These are phyloP conservation scores for Quercus bicolor DNA, from an alignment of 306 rosid species.

Conservation along the genomic window DNA sequence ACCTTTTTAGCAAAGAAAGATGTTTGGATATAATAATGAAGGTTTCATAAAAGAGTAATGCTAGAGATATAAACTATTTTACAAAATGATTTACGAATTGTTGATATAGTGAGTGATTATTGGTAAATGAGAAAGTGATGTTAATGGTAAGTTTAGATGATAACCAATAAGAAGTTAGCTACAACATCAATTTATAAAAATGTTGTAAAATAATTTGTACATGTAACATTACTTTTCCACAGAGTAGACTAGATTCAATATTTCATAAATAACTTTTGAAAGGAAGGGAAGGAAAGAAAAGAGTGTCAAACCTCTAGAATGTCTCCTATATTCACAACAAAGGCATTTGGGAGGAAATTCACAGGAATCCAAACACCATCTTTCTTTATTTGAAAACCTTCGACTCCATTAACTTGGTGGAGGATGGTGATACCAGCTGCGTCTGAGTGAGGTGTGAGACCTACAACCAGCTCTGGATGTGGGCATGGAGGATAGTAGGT, in stretches of 20 bases:
- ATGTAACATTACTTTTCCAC: neutral
- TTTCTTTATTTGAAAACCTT: constrained; percentile 41
- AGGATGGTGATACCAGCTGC: constrained; percentile 37
- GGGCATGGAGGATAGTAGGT: constrained; percentile 51
- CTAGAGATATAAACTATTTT: no score
- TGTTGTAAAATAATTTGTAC: no score
- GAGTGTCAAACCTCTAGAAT: constrained; percentile 25
- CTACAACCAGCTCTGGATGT: constrained; percentile 40
- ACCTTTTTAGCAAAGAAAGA: neutral
- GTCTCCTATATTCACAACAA: constrained; percentile 45
- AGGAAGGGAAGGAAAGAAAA: neutral
- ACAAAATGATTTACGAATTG: no score
- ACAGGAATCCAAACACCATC: constrained; percentile 50
- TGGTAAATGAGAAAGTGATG: no score
- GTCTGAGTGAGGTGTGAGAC: constrained; percentile 45
- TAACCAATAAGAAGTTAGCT: no score
- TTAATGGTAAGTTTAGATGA: no score
- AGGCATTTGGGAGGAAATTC: constrained; percentile 18
- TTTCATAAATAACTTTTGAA: neutral
- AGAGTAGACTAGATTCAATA: neutral
- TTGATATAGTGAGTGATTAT: no score
- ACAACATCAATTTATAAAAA: no score
- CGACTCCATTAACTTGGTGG: constrained; percentile 40
- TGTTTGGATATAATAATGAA: neutral
- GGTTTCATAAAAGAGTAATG: neutral